Percentiles rank a stretch among this genome's conserved stretches.
phyloP scores from a whole-genome alignment of 768 basidiomycete species.

The Auricularia sp. region DNA sequence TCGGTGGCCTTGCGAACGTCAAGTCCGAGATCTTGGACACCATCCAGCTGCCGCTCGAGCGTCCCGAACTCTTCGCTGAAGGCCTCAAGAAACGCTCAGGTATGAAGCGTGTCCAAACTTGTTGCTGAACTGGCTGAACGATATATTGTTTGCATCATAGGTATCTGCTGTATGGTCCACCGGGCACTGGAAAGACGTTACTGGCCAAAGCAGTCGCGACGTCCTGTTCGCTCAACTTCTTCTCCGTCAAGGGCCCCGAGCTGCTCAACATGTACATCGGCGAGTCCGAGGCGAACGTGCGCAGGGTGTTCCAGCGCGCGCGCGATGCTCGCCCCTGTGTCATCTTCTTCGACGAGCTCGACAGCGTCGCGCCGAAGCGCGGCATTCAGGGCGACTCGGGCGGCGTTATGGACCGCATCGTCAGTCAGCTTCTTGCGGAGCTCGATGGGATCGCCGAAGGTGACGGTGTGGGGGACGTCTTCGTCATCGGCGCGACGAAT shows the following conservation, averaged over 20 bases:
- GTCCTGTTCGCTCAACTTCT: constrained; percentile 88
- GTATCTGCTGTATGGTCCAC: constrained; percentile 91
- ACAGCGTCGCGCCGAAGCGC: constrained; percentile 88
- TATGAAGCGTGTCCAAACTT: constrained; percentile 17
- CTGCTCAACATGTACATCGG: constrained; percentile 98
- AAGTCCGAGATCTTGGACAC: constrained; percentile 94
- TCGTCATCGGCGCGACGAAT: constrained; percentile 94
- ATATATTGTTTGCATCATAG: constrained; percentile 26
- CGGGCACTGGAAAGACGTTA: constrained; percentile 91
- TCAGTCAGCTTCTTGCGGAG: constrained; percentile 88
- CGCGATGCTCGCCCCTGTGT: constrained; percentile 89
- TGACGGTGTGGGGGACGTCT: constrained; percentile 57
- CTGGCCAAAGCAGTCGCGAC: constrained; percentile 96
- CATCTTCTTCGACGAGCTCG: constrained; percentile 94
- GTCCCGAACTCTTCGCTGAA: constrained; percentile 80
- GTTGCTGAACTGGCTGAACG: too few relatives aligned
- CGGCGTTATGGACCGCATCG: constrained; percentile 96
- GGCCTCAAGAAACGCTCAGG: constrained; percentile 96
- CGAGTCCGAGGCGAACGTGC: constrained; percentile 95
- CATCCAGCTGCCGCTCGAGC: constrained; percentile 82
- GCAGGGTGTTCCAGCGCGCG: constrained; percentile 83
- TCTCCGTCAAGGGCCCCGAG: constrained; percentile 96
- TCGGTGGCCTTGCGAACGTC: constrained; percentile 80
- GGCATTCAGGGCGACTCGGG: constrained; percentile 95
- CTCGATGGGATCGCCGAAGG: constrained; percentile 79